These are phyloP conservation scores for Gracilaria vermiculophylla DNA, from an alignment of 23 red algal genomes.

Conservation along the genomic window DNA sequence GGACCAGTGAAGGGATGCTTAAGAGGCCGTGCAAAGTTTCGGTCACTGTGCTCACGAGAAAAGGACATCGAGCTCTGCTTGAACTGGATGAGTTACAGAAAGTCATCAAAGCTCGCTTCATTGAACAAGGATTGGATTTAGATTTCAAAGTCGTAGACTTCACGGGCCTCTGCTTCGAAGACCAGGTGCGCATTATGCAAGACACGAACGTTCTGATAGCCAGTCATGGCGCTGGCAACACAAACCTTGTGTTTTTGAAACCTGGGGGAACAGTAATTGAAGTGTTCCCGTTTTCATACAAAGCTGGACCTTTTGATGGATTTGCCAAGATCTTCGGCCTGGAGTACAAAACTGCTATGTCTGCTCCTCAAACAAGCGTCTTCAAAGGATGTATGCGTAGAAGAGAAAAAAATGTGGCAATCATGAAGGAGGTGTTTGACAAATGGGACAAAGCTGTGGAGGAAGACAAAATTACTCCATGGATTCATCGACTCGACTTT, in stretches of 20 bases:
- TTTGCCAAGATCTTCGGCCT: slow-evolving; percentile 68
- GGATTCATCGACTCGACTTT: slow-evolving; percentile 56
- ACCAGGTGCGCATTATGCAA: slow-evolving; percentile 81
- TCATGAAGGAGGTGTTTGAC: slow-evolving; percentile 36
- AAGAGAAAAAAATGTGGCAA: slow-evolving; percentile 35
- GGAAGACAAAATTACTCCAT: slow-evolving; percentile 30
- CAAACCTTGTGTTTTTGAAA: slow-evolving; percentile 81
- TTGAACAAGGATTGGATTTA: slow-evolving; percentile 5
- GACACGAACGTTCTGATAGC: slow-evolving; percentile 75
- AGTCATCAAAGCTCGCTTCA: slow-evolving; percentile 16
- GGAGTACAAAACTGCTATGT: slow-evolving; percentile 65
- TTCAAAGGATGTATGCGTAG: slow-evolving; percentile 71
- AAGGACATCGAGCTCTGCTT: slow-evolving; percentile 72
- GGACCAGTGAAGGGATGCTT: background rate
- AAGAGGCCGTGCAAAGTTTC: slow-evolving; percentile 19
- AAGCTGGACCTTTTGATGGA: slow-evolving; percentile 75
- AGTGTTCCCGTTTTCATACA: slow-evolving; percentile 86
- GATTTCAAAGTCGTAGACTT: slow-evolving; percentile 75
- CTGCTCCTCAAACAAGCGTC: slow-evolving; percentile 73
- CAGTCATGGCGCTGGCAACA: slow-evolving; percentile 81
- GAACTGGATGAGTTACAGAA: slow-evolving; percentile 50
- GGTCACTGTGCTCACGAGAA: slow-evolving; percentile 51
- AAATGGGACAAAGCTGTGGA: slow-evolving; percentile 79
- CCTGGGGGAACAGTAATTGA: slow-evolving; percentile 66
- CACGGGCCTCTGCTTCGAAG: slow-evolving; percentile 32